Conservation (phyloP, 2,329 filamentous ascomycete genomes). For the Fusarium acutatum region DNA sequence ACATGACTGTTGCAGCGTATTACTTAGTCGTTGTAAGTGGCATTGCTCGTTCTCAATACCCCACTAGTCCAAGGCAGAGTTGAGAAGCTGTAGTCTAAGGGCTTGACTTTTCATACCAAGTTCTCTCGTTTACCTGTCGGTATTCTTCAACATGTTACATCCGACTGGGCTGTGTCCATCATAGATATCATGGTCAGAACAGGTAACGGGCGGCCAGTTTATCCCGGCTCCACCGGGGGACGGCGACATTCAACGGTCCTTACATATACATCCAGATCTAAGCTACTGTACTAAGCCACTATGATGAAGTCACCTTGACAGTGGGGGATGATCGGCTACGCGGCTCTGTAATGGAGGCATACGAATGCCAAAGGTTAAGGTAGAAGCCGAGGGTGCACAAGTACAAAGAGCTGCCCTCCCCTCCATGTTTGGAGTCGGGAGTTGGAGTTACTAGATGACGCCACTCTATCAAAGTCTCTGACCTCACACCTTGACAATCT, state of each 20-base stretch:
- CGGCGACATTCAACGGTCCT: constrained; percentile 8
- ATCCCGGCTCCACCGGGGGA: not conserved
- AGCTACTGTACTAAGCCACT: constrained; percentile 32
- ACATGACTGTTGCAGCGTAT: not conserved
- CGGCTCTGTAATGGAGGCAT: constrained; percentile 15
- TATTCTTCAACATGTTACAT: not conserved
- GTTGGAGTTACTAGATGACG: constrained; percentile 18
- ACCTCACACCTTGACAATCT: constrained; percentile 3
- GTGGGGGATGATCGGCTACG: constrained; percentile 14
- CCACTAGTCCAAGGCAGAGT: not conserved
- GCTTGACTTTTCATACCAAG: not conserved
- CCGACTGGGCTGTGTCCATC: not conserved
- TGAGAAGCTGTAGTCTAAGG: not conserved
- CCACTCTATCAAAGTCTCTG: constrained; percentile 23
- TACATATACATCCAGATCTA: not conserved
- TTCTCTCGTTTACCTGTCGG: not conserved
- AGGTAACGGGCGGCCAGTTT: not conserved
- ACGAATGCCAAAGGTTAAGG: not conserved
- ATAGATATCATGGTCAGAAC: not conserved
- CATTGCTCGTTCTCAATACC: not conserved
- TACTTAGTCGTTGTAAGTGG: not conserved
- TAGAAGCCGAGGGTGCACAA: not conserved
- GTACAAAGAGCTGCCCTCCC: constrained; percentile 21
- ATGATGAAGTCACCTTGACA: constrained; percentile 32
- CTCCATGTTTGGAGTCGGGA: not conserved